Percentiles rank a stretch among this genome's conserved stretches.
These are phyloP conservation scores for Cudoniella acicularis DNA, from an alignment of 495 filamentous ascomycete species.

Conservation along the genomic window DNA sequence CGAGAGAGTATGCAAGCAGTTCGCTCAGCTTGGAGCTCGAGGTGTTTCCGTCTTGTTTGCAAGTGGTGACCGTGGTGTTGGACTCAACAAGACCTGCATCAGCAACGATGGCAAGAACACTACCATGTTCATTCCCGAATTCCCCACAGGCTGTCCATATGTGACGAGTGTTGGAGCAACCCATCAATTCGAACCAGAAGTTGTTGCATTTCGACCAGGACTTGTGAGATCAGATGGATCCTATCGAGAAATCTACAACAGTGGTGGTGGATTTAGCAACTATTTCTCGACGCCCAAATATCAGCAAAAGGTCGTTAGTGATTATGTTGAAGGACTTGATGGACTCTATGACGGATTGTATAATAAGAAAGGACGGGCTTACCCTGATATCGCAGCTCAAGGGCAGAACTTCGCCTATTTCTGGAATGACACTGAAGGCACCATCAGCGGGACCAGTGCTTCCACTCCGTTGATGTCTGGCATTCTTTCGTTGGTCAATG, in stretches of 20 bases:
- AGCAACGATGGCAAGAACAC: slow-evolving; percentile 62
- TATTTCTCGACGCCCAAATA: slow-evolving; percentile 62
- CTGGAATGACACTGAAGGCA: slow-evolving; percentile 43
- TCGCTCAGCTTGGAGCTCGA: slow-evolving; percentile 67
- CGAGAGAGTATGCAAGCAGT: slow-evolving; percentile 61
- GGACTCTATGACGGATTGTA: slow-evolving; percentile 16
- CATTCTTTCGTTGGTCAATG: slow-evolving; percentile 60
- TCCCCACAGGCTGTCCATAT: slow-evolving; percentile 76
- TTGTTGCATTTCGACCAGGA: slow-evolving; percentile 52
- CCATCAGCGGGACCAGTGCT: slow-evolving; percentile 38
- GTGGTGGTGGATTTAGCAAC: slow-evolving; percentile 68
- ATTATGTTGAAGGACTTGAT: slow-evolving; percentile 44
- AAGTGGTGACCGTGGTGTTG: slow-evolving; percentile 67
- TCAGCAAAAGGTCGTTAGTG: slow-evolving; percentile 54
- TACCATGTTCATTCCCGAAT: slow-evolving; percentile 61
- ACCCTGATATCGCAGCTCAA: slow-evolving; percentile 71
- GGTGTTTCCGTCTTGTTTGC: slow-evolving; percentile 69
- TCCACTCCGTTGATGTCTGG: slow-evolving; percentile 32
- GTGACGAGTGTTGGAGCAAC: slow-evolving; percentile 78
- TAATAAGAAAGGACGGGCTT: slow-evolving; percentile 53
- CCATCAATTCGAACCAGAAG: slow-evolving; percentile 49
- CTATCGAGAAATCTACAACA: slow-evolving; percentile 42
- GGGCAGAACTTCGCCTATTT: slow-evolving; percentile 47
- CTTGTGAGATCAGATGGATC: slow-evolving; percentile 35
- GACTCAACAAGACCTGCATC: slow-evolving; percentile 48